Evolutionary conservation across 1,284 basidiomycete genomes (phyloP), one percentile per base, ranked within the genome.

Genomic region (Puccinia coronata): DNA sequence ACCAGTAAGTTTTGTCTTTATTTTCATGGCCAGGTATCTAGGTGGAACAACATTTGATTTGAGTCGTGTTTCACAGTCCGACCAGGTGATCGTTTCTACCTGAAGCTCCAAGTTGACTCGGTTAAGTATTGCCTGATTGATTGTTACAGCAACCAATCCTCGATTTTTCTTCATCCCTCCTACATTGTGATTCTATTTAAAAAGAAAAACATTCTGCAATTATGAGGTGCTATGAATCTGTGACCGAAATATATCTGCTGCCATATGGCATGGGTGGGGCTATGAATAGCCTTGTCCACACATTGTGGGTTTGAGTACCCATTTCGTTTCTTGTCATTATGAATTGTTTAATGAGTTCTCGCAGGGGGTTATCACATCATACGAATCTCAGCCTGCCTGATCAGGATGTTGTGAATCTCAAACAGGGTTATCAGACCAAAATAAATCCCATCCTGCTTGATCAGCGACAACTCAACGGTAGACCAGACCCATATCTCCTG

Each of bases 1-100:
- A 97, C 82, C 85, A 85, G 80, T 81, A 55, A 73, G 80, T 75
- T 39, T 47, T 71, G 83, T 84, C 74, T 85, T 82, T 82, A 47
- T 47, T 34, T 67, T 43, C 14, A 12, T n/a, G 43, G 25, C 55
- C 36, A 25, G 51, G 14, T 9, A 25, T 57, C 49, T 25, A 9
- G 20, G 16, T 18, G 25, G 28, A 57, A 43, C 53, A 69, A 23
- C 11, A 11, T 31, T 43, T 61, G 28, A 69, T 47, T 41, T 61
- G 39, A 72, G 20, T 71, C 61, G 36, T 61, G 31, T 57, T 36
- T 53, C n/a, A 47, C 20, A 78, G 65, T 67, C 76, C 76, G 23
- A 78, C 63, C 25, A 67, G 65, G 65, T 67, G 76, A 70, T 57
- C 31, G 74, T 2, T 31, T 12, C 34, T 16, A 53, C 34, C 23